Percentiles rank a stretch among this genome's conserved stretches.
Evolutionary conservation across 768 basidiomycete genomes (phyloP).

Genomic region (Pleurotus giganteus): DNA sequence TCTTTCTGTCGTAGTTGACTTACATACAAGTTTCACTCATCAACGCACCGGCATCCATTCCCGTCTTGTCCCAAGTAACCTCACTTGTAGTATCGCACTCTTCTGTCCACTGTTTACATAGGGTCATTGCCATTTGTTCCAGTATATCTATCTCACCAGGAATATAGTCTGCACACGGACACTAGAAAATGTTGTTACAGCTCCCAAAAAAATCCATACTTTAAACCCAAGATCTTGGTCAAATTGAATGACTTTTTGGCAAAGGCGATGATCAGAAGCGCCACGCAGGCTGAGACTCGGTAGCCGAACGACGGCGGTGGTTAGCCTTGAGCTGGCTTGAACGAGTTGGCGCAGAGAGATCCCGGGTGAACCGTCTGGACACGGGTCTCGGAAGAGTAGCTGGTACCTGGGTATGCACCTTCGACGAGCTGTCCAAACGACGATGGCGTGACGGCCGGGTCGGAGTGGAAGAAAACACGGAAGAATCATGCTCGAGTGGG

Average conservation of each 20-base stretch:
- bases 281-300: background rate
- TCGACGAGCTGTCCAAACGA: background rate
- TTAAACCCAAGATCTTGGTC: no score
- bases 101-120: background rate
- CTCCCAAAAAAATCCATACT: no score
- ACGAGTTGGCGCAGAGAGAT: slow-evolving; percentile 3
- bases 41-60: background rate
- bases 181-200: no score
- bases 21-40: background rate
- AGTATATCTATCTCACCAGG: background rate
- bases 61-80: background rate
- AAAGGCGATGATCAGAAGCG: background rate
- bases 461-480: background rate
- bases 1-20: background rate
- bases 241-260: background rate
- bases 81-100: background rate
- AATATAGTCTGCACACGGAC: background rate
- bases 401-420: background rate
- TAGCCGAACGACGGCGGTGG: background rate
- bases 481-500: background rate
- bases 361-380: background rate
- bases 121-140: background rate
- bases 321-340: slow-evolving; percentile 3
- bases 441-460: background rate
- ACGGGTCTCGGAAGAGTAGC: background rate